Conservation (phyloP, 2,329 filamentous ascomycete genomes). For the Pseudocercospora fuligena region DNA sequence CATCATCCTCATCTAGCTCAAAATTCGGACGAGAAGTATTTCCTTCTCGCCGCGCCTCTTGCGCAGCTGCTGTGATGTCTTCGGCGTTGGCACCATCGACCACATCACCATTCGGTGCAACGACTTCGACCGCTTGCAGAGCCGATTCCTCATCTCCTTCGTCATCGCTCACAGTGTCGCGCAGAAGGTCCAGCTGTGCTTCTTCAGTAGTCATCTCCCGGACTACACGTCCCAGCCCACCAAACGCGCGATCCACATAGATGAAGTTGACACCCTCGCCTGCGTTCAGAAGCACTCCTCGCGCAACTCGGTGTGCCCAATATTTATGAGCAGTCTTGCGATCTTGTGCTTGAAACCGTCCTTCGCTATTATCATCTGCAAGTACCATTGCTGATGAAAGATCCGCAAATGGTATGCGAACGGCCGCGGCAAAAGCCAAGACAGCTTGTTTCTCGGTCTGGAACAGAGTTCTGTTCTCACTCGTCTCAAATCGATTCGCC, state of each 20-base stretch:
- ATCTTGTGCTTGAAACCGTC: constrained; percentile 46
- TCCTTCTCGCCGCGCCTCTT: constrained; percentile 14
- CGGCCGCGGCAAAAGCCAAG: constrained; percentile 58
- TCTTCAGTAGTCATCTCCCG: constrained; percentile 28
- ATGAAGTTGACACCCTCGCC: constrained; percentile 61
- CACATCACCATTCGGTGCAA: constrained; percentile 21
- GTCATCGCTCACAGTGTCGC: constrained; percentile 22
- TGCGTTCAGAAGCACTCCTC: constrained; percentile 66
- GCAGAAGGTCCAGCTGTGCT: constrained; percentile 24
- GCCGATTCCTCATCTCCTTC: constrained; percentile 17
- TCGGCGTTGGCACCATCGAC: constrained; percentile 28
- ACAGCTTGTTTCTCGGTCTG: constrained; percentile 60
- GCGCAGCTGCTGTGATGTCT: constrained; percentile 24
- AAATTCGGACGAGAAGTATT: constrained; percentile 9
- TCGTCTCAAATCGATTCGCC: constrained; percentile 61
- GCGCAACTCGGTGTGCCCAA: constrained; percentile 65
- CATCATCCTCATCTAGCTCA: constrained; percentile 9
- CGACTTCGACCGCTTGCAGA: constrained; percentile 28
- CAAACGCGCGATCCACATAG: constrained; percentile 65
- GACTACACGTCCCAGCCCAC: constrained; percentile 57
- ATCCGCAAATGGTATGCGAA: constrained; percentile 59
- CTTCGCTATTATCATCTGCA: constrained; percentile 24
- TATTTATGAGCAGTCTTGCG: constrained; percentile 53
- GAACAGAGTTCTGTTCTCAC: constrained; percentile 59
- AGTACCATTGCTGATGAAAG: constrained; percentile 46